Evolutionary conservation across 106 monocot species (phyloP).

Genomic region (Apostasia ramifera): DNA sequence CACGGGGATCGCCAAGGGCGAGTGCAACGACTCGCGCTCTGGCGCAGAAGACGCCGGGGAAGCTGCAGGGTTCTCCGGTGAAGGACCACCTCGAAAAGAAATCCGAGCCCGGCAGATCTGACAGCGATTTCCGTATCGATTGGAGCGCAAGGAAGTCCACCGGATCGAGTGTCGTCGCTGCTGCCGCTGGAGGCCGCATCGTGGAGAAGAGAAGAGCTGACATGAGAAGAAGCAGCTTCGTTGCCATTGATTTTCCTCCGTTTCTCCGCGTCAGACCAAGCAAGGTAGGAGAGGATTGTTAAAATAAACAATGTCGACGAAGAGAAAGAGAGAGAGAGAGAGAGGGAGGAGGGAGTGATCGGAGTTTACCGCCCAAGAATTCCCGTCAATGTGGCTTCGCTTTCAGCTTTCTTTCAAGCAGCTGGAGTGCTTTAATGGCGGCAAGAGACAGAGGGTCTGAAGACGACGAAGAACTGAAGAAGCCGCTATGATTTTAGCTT

Average conservation of each 20-base stretch:
- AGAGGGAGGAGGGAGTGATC: not conserved
- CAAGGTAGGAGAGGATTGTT: not conserved
- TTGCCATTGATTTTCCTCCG: not conserved
- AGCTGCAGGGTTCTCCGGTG: slow-evolving; percentile 59
- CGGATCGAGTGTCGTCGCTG: slow-evolving; percentile 35
- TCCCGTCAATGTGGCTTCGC: not conserved
- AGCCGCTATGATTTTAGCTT: slow-evolving; percentile 23
- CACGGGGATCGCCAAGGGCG: slow-evolving; percentile 59
- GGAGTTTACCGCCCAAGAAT: not conserved
- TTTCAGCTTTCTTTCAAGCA: slow-evolving; percentile 15
- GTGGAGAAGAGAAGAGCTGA: not conserved
- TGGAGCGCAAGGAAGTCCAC: slow-evolving; percentile 64
- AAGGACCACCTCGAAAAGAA: slow-evolving; percentile 65
- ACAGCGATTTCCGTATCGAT: slow-evolving; percentile 41
- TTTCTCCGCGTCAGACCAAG: not conserved
- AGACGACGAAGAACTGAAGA: slow-evolving; percentile 5
- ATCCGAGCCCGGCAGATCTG: slow-evolving; percentile 56
- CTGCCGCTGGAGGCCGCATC: not conserved
- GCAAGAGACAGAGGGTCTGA: slow-evolving; percentile 6
- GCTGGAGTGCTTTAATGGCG: slow-evolving; percentile 51
- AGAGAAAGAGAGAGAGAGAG: not conserved
- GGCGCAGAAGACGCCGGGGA: slow-evolving; percentile 57
- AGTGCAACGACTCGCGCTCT: slow-evolving; percentile 36
- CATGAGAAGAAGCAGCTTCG: not conserved
- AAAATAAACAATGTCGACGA: not conserved